These are phyloP conservation scores for Tetracladium maxilliforme DNA, from an alignment of 2,329 filamentous ascomycete species.

Conservation along the genomic window DNA sequence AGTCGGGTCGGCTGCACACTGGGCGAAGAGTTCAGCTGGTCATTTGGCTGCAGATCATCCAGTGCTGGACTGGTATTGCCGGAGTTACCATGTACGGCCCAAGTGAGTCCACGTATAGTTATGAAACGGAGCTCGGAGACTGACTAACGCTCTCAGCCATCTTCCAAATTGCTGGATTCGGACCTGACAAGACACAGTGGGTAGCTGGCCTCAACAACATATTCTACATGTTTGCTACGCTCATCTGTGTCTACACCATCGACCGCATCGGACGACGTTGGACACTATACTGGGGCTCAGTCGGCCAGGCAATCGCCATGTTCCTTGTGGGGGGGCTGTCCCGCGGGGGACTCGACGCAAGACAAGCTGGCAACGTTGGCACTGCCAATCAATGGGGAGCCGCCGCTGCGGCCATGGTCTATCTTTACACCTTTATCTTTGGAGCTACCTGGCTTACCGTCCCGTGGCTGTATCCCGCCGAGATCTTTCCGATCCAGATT, in stretches of 20 bases:
- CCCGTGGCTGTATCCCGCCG: conserved; percentile 52
- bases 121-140: conserved; percentile 1
- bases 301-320: conserved; percentile 50
- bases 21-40: conserved; percentile 55
- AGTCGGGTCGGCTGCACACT: conserved; percentile 46
- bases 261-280: conserved; percentile 54
- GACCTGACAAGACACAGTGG: conserved; percentile 44
- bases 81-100: conserved; percentile 33
- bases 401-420: conserved; percentile 57
- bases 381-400: conserved; percentile 39
- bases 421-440: conserved; percentile 51
- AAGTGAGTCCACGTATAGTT: too few species aligned
- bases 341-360: conserved; percentile 30
- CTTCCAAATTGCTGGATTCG: conserved; percentile 53
- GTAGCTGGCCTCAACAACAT: conserved; percentile 42
- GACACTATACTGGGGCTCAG: conserved; percentile 55
- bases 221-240: conserved; percentile 46
- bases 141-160: conserved; percentile 22
- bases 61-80: conserved; percentile 57
- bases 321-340: conserved; percentile 51
- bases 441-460: conserved; percentile 35
- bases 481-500: conserved; percentile 59
- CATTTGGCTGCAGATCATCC: conserved; percentile 58
- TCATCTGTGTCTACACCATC: conserved; percentile 56
- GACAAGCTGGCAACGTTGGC: conserved; percentile 23